A percentile compares a stretch with the other conserved stretches of the same genome.
Conservation (phyloP, 75 land plant species). For the Azolla pinnata region DNA sequence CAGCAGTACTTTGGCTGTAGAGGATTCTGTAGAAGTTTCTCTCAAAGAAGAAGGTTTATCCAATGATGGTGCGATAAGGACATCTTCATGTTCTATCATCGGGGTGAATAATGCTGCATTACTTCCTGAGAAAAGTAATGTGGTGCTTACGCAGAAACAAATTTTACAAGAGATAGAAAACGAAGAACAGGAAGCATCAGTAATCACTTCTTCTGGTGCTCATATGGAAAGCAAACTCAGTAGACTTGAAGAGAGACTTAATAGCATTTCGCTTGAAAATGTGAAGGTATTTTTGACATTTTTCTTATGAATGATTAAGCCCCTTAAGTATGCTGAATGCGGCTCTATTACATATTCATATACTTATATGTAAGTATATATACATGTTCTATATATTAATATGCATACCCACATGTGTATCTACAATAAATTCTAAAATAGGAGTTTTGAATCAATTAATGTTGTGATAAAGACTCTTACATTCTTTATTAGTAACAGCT, state of each 20-base stretch:
- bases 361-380: background rate
- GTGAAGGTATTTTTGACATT: background rate
- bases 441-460: no score
- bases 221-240: background rate
- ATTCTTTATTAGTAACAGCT: background rate
- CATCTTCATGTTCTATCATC: background rate
- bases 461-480: no score
- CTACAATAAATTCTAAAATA: no score
- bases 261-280: background rate
- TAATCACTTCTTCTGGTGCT: background rate
- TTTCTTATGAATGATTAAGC: background rate
- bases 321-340: background rate
- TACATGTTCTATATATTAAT: no score
- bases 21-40: background rate
- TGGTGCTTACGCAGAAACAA: background rate
- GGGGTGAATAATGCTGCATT: background rate
- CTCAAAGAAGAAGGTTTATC: slow-evolving; percentile 1
- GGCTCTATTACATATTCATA: background rate
- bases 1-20: no score
- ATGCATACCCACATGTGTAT: no score
- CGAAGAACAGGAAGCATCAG: background rate
- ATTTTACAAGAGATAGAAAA: background rate
- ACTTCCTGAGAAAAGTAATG: background rate
- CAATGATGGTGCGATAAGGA: background rate
- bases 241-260: background rate